These are phyloP conservation scores for Starmerella khaoyaiensis DNA, from an alignment of 805 yeast species.

Conservation along the genomic window DNA sequence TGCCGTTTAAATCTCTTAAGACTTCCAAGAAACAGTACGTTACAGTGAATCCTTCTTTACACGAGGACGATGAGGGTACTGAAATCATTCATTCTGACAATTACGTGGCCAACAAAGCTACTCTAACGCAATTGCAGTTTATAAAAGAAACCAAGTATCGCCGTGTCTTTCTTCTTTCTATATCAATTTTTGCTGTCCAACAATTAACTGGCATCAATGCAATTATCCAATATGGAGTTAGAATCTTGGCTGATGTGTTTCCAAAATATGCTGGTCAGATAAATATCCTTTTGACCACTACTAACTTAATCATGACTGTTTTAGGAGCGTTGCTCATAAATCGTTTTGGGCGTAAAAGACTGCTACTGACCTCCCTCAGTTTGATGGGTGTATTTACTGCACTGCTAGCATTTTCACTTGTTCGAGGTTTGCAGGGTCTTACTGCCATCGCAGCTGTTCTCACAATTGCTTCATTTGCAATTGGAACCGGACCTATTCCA, in stretches of 20 bases:
- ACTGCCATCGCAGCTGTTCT: conserved; percentile 53
- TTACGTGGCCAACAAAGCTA: not conserved
- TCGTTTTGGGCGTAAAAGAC: conserved; percentile 56
- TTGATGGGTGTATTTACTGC: conserved; percentile 57
- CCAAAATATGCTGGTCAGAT: conserved; percentile 60
- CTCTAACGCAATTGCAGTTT: conserved; percentile 31
- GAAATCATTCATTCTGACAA: not conserved
- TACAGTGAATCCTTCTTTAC: not conserved
- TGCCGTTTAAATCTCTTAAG: no score
- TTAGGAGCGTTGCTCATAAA: conserved; percentile 68
- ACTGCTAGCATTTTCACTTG: conserved; percentile 54
- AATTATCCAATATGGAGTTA: conserved; percentile 85
- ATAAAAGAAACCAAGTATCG: conserved; percentile 39
- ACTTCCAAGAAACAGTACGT: not conserved
- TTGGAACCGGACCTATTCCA: conserved; percentile 93
- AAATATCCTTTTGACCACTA: conserved; percentile 62
- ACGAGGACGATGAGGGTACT: not conserved
- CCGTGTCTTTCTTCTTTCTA: conserved; percentile 51
- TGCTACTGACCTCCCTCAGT: conserved; percentile 50
- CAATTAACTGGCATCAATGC: conserved; percentile 90
- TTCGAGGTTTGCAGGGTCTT: conserved; percentile 33
- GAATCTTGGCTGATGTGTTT: conserved; percentile 55
- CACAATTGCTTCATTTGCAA: conserved; percentile 75
- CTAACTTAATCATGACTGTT: conserved; percentile 64
- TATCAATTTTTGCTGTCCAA: conserved; percentile 67